Evolutionary conservation across 768 basidiomycete species (phyloP).

Genomic region (Clitopilus passeckerianus): DNA sequence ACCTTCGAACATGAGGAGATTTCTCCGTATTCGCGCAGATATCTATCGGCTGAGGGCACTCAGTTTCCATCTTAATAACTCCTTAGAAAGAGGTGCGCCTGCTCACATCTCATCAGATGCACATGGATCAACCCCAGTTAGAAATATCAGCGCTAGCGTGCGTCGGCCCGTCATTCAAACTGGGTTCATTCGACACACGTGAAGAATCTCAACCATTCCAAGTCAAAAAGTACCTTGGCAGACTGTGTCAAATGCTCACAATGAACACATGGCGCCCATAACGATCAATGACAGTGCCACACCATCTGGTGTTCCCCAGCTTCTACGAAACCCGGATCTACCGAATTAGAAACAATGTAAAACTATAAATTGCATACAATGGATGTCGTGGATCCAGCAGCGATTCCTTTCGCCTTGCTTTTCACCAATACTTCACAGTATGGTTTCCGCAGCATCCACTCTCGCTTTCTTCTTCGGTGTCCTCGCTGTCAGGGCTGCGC

Average conservation of each 20-base stretch:
- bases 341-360: background rate
- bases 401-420: background rate
- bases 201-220: background rate
- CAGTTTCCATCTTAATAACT: too few relatives aligned
- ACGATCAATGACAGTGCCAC: background rate
- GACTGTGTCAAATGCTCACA: background rate
- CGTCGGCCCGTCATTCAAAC: background rate
- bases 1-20: background rate
- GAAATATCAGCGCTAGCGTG: background rate
- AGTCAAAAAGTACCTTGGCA: background rate
- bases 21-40: background rate
- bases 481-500: conserved; percentile 6
- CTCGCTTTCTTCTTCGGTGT: conserved; percentile 4
- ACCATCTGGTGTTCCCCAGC: background rate
- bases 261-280: background rate
- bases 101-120: background rate
- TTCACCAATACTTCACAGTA: background rate
- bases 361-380: background rate
- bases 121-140: background rate
- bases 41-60: too few relatives aligned
- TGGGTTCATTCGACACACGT: background rate
- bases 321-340: background rate
- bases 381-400: background rate
- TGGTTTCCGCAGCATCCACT: background rate
- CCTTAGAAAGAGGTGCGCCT: background rate